Evolutionary conservation across 257 asterid genomes (phyloP).

Genomic region (Paulownia fortunei): DNA sequence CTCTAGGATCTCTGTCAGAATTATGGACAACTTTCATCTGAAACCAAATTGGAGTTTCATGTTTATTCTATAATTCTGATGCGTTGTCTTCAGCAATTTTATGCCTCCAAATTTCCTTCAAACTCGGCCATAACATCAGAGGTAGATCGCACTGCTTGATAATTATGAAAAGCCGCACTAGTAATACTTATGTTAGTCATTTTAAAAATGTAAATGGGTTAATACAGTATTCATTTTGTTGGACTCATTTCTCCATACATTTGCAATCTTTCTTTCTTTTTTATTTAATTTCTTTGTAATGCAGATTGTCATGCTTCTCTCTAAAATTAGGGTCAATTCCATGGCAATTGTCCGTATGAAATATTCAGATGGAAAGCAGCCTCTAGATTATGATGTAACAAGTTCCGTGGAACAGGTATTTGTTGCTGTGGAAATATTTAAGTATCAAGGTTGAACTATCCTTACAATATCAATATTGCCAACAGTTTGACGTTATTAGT

Average conservation of each 20-base stretch:
- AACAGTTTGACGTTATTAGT: neutral
- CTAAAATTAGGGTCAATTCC: constrained; percentile 86
- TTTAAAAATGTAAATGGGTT: neutral
- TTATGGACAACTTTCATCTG: constrained; percentile 68
- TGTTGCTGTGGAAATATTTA: constrained; percentile 15
- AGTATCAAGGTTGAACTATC: constrained; percentile 17
- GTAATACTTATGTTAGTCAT: neutral
- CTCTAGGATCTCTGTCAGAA: constrained; percentile 86
- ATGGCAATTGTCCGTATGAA: constrained; percentile 84
- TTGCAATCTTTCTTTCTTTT: constrained; percentile 3
- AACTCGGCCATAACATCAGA: constrained; percentile 57
- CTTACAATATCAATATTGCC: neutral
- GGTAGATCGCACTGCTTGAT: constrained; percentile 47
- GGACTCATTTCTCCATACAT: neutral
- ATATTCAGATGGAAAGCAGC: constrained; percentile 55
- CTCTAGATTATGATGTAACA: constrained; percentile 50
- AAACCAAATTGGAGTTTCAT: constrained; percentile 79
- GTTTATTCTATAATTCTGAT: constrained; percentile 73
- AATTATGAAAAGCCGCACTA: constrained; percentile 17
- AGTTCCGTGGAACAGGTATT: constrained; percentile 78
- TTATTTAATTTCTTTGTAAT: constrained; percentile 22
- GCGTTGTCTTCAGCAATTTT: constrained; percentile 68
- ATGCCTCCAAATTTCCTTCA: constrained; percentile 58
- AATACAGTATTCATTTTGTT: constrained; percentile 5
- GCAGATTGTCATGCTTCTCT: constrained; percentile 74